phyloP scores from a whole-genome alignment of 495 filamentous ascomycete species.

The Neurospora terricola region DNA sequence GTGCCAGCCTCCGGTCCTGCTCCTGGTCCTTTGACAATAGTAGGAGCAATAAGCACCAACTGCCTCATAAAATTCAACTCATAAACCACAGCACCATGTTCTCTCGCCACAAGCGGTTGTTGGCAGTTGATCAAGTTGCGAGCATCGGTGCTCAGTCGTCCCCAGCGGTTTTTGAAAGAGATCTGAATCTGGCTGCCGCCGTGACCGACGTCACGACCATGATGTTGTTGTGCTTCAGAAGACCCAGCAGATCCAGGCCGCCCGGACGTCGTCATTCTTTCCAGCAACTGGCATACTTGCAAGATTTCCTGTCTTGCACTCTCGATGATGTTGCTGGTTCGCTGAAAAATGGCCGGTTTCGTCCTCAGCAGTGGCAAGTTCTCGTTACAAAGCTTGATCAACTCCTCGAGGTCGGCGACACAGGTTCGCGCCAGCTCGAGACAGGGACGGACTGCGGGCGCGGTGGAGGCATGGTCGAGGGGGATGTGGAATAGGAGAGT shows the following conservation, averaged over 20 bases:
- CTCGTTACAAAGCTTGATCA: slow-evolving; percentile 12
- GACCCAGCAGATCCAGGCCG: neutral
- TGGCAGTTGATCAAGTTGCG: neutral
- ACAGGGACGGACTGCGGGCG: slow-evolving; percentile 3
- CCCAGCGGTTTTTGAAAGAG: neutral
- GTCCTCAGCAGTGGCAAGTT: slow-evolving; percentile 3
- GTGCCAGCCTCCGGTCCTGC: neutral
- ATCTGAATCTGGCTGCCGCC: neutral
- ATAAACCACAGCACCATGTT: slow-evolving; percentile 6
- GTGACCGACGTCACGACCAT: neutral
- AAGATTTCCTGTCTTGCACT: slow-evolving; percentile 2
- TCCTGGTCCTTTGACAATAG: slow-evolving; percentile 20
- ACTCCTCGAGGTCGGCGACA: slow-evolving; percentile 9
- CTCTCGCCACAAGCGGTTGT: slow-evolving; percentile 7
- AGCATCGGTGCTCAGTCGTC: slow-evolving; percentile 1
- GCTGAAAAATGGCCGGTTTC: slow-evolving; percentile 3
- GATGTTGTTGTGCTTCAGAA: neutral
- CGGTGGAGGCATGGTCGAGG: slow-evolving; percentile 7
- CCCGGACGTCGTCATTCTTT: neutral
- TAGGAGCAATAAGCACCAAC: slow-evolving; percentile 43
- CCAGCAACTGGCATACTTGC: slow-evolving; percentile 9
- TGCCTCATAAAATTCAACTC: slow-evolving; percentile 47
- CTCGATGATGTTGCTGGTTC: slow-evolving; percentile 9
- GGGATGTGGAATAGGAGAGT: slow-evolving; percentile 6
- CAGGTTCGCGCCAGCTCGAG: slow-evolving; percentile 12